phyloP scores from a whole-genome alignment of 441 rosid species.

The Hura crepitans region DNA sequence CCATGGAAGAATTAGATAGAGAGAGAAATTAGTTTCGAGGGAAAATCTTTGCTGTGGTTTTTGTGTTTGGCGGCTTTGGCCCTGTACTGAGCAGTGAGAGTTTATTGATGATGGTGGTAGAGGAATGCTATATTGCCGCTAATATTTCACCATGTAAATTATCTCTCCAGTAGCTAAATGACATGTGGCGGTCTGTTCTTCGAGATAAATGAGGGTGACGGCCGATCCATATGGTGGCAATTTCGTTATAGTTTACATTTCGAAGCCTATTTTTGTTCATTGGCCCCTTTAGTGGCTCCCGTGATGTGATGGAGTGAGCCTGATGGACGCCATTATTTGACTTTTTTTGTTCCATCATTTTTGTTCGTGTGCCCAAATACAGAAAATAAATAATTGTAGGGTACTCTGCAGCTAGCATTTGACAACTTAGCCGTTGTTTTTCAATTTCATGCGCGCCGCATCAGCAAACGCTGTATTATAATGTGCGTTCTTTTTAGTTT shows the following conservation, averaged over 20 bases:
- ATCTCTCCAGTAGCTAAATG: neutral
- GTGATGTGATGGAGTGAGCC: too few relatives aligned
- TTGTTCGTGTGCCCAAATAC: too few relatives aligned
- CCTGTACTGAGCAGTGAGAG: neutral
- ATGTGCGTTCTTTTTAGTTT: too few relatives aligned
- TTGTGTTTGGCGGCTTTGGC: neutral
- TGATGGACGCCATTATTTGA: too few relatives aligned
- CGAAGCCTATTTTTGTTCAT: neutral
- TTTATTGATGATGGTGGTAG: neutral
- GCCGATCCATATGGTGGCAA: neutral
- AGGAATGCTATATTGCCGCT: neutral
- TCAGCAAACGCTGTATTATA: too few relatives aligned
- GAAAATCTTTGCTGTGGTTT: neutral
- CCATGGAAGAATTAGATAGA: slow-evolving; percentile 18
- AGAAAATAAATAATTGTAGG: too few relatives aligned
- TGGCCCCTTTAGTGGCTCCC: too few relatives aligned
- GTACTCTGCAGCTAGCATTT: too few relatives aligned
- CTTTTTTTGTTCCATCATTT: too few relatives aligned
- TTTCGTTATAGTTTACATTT: neutral
- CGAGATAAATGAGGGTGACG: neutral
- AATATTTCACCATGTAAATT: neutral
- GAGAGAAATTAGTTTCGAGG: neutral
- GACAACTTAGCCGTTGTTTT: too few relatives aligned
- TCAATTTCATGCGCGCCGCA: too few relatives aligned
- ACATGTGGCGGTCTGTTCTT: neutral